Conservation (phyloP, 1,139 yeast species). For the Saccharomyces pastorianus region DNA sequence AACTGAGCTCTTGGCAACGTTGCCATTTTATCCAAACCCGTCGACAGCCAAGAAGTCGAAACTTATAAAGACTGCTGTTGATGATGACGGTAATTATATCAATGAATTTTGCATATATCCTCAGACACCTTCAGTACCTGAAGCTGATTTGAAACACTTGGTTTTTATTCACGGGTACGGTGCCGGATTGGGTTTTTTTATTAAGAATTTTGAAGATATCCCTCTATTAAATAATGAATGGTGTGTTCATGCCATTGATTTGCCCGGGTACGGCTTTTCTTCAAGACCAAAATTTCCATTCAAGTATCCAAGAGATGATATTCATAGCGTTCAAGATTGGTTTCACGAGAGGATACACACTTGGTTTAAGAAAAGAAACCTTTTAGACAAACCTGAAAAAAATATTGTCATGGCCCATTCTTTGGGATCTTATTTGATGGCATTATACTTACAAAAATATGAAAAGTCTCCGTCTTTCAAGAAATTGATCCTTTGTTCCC, state of each 20-base stretch:
- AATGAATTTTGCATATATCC: conserved; percentile 60
- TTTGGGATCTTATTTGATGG: conserved; percentile 79
- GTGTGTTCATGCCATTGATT: conserved; percentile 64
- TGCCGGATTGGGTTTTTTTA: conserved; percentile 64
- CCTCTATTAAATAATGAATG: conserved; percentile 35
- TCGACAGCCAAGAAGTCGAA: conserved; percentile 27
- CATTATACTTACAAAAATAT: conserved; percentile 48
- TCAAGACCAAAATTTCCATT: conserved; percentile 51
- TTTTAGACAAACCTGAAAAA: conserved; percentile 39
- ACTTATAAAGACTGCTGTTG: conserved; percentile 35
- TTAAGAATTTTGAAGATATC: conserved; percentile 46
- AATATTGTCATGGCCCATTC: conserved; percentile 77
- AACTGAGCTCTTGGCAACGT: conserved; percentile 39
- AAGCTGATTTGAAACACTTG: conserved; percentile 36
- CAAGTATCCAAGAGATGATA: conserved; percentile 28
- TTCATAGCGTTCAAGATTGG: conserved; percentile 47
- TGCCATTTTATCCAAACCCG: conserved; percentile 33
- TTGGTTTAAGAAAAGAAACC: conserved; percentile 59
- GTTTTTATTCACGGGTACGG: conserved; percentile 73
- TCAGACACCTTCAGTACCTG: conserved; percentile 18
- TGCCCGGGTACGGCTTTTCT: conserved; percentile 72
- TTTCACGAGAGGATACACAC: conserved; percentile 48
- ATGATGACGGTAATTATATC: conserved; percentile 40
- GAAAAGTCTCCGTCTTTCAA: too few relatives aligned
- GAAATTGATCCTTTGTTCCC: too few relatives aligned